Conservation (phyloP, 768 basidiomycete genomes). For the Cyathus striatus region DNA sequence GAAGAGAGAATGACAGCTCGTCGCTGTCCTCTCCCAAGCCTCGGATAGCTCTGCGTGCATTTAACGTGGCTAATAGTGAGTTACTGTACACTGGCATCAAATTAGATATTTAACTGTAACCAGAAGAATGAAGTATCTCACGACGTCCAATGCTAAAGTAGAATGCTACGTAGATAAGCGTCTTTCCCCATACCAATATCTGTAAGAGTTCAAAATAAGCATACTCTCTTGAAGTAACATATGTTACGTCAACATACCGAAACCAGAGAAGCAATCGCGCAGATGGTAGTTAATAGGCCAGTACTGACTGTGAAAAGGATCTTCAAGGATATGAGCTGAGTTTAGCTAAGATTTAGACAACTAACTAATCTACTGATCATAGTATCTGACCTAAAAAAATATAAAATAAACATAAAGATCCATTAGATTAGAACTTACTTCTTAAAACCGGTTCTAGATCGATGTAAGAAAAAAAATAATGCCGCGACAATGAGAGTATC, state of each 20-base stretch:
- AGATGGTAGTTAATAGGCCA: slow-evolving; percentile 34
- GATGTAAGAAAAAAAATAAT: slow-evolving; percentile 43
- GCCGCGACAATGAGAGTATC: slow-evolving; percentile 47
- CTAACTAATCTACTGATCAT: slow-evolving; percentile 29
- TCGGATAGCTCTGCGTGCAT: slow-evolving; percentile 40
- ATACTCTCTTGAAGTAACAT: not conserved
- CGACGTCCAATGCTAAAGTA: slow-evolving; percentile 51
- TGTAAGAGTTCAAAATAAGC: slow-evolving; percentile 11
- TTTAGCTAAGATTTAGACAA: not conserved
- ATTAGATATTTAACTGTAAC: not conserved
- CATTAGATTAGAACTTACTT: slow-evolving; percentile 23
- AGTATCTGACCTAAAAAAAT: slow-evolving; percentile 30
- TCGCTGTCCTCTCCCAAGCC: slow-evolving; percentile 39
- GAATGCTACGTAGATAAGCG: slow-evolving; percentile 54
- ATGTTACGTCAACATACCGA: slow-evolving; percentile 28
- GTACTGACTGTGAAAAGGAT: slow-evolving; percentile 37
- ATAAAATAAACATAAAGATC: not conserved
- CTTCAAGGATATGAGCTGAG: slow-evolving; percentile 11
- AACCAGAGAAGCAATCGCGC: slow-evolving; percentile 36
- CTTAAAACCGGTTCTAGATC: slow-evolving; percentile 49
- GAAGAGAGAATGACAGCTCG: slow-evolving; percentile 42
- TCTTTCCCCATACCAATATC: slow-evolving; percentile 43
- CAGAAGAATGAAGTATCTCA: slow-evolving; percentile 15
- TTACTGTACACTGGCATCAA: slow-evolving; percentile 43
- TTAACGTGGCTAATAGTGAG: slow-evolving; percentile 48